These are phyloP conservation scores for Podospora australis DNA, from an alignment of 495 filamentous ascomycete genomes.

Conservation along the genomic window DNA sequence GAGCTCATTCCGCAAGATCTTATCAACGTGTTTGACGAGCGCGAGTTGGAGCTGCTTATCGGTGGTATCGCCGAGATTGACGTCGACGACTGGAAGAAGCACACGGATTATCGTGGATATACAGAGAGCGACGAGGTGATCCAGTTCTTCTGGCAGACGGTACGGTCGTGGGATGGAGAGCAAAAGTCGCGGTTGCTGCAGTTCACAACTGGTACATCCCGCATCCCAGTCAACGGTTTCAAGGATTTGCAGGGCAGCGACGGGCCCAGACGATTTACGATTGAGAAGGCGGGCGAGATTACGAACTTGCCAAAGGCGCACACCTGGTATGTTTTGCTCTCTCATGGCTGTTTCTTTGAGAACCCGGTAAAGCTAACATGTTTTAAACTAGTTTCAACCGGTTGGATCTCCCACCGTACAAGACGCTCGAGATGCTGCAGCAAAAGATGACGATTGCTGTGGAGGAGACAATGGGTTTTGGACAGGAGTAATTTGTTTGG, in stretches of 20 bases:
- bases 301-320: conserved; percentile 90
- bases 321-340: conserved; percentile 69
- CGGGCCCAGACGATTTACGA: conserved; percentile 90
- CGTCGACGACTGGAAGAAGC: conserved; percentile 99
- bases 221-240: conserved; percentile 99
- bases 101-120: conserved; percentile 99
- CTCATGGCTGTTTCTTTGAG: not conserved
- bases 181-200: conserved; percentile 95
- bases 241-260: conserved; percentile 98
- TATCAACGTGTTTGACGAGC: conserved; percentile 97
- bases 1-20: conserved; percentile 94
- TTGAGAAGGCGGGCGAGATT: conserved; percentile 92
- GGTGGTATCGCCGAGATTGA: conserved; percentile 99
- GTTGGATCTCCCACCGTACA: conserved; percentile 91
- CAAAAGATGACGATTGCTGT: conserved; percentile 91
- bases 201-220: conserved; percentile 94
- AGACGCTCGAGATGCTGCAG: conserved; percentile 74
- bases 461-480: conserved; percentile 98
- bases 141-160: conserved; percentile 95
- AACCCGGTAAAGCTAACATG: not conserved
- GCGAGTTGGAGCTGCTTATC: conserved; percentile 92
- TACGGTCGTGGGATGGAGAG: conserved; percentile 94
- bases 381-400: conserved; percentile 83
- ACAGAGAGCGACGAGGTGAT: conserved; percentile 96
- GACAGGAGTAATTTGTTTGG: conserved; percentile 65